Base-by-base conservation (phyloP, 2,329 filamentous ascomycete genomes). In the Tolypocladium capitatum region DNA sequence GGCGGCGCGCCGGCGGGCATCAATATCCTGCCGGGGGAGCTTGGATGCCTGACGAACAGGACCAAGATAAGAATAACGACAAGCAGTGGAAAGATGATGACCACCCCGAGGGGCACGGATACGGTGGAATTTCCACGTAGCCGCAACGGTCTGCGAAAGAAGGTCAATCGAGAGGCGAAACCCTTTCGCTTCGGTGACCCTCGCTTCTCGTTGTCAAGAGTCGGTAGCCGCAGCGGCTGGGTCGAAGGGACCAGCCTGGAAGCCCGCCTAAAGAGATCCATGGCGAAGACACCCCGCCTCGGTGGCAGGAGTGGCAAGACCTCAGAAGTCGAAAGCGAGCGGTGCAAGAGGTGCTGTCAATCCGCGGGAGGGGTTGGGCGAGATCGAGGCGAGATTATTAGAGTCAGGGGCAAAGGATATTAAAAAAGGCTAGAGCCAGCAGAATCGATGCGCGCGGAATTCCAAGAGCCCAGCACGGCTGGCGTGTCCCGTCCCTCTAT, bases 121-220 rank as follows among this genome's bases (percentile, higher is more conserved):
- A 96, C 81, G 60, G 84, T 86, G 48, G 90, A 96, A 68, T 94
- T 95, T 59, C 88, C 87, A 68, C 83, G 85, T 70, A 98, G 72
- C 57, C 90, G 83, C 72, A 98, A 79, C 46, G 91, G 86, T 61
- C 87, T 80, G 57, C 83, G 77, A 65, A 97, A 86, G 66, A 96
- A 94, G 52, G 85, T 83, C 59, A 94, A 72, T 46, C 74, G 71
- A 38, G 73, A 68, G 32, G 69, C 66, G 43, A 72, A 50, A 24
- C 60, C 64, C 49, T 69, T 67, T 32, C 65, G 63, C 50, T 65
- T 66, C 38, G 63, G 54, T 38, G 58, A 48, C 59, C 49, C 57
- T 46, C 58, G 65, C 61, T 77, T 78, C 57, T 76, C 73, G 54
- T 77, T 73, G 44, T 66, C 44, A 21, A 46, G 56, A 21, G 73